Evolutionary conservation across 495 filamentous ascomycete genomes (phyloP).

Genomic region (Aspergillus campestris): DNA sequence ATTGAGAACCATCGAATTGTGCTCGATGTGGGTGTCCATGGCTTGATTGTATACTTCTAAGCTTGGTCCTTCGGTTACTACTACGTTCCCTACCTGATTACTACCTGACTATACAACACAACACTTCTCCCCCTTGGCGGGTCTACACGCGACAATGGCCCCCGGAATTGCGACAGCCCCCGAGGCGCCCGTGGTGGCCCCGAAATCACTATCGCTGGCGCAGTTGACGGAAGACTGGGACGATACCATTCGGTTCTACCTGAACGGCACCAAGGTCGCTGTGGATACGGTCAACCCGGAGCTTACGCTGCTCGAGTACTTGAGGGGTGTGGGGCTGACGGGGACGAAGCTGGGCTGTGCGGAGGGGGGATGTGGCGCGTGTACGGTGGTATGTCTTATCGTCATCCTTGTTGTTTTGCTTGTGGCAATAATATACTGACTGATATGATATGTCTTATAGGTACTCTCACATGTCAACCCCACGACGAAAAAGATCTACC

Average conservation of each 20-base stretch:
- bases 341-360: constrained; percentile 71
- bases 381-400: constrained; percentile 62
- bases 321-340: constrained; percentile 82
- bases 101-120: no score
- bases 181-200: constrained; percentile 41
- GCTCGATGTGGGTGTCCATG: no score
- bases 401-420: not conserved
- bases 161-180: constrained; percentile 46
- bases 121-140: no score
- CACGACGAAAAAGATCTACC: constrained; percentile 80
- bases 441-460: constrained; percentile 19
- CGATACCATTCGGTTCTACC: constrained; percentile 72
- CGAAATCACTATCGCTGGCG: constrained; percentile 36
- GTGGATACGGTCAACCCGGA: constrained; percentile 82
- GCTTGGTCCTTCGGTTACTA: no score
- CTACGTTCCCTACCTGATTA: no score
- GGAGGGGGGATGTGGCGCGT: constrained; percentile 94
- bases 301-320: constrained; percentile 85
- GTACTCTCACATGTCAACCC: constrained; percentile 87
- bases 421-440: constrained; percentile 8
- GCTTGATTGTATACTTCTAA: no score
- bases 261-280: constrained; percentile 87
- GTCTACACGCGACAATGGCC: constrained; percentile 40
- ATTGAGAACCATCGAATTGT: no score
- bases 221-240: constrained; percentile 57